phyloP scores from a whole-genome alignment of 805 yeast genomes.

The Saturnispora mendoncae region DNA sequence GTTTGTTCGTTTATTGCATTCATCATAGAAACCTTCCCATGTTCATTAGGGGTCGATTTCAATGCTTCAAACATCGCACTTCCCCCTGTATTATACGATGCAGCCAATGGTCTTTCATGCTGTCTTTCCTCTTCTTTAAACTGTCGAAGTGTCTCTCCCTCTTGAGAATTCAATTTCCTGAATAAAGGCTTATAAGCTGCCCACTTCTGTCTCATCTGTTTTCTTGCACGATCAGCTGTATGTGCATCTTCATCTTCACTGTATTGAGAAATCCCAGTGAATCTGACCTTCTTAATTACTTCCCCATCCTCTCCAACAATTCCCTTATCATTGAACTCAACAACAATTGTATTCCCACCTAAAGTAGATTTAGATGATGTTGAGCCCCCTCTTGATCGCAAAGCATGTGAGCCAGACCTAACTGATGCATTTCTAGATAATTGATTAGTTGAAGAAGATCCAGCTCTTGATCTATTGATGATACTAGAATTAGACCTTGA shows the following conservation, averaged over 20 bases:
- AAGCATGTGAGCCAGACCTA: conserved; percentile 19
- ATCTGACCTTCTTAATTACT: conserved; percentile 38
- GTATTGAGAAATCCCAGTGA: conserved; percentile 44
- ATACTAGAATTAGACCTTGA: conserved; percentile 20
- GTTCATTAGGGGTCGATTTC: not conserved
- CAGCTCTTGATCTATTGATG: conserved; percentile 20
- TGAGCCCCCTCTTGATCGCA: conserved; percentile 11
- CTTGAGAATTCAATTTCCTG: conserved; percentile 28
- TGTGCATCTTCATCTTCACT: conserved; percentile 50
- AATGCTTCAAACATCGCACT: conserved; percentile 7
- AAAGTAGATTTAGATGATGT: conserved; percentile 3
- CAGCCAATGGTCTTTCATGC: conserved; percentile 10
- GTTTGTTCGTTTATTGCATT: conserved; percentile 10
- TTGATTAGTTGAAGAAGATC: not conserved
- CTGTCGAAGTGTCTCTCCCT: conserved; percentile 30
- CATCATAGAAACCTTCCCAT: conserved; percentile 28
- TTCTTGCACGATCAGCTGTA: conserved; percentile 29
- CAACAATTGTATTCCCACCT: conserved; percentile 22
- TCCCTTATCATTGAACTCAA: conserved; percentile 11
- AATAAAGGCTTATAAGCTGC: conserved; percentile 27
- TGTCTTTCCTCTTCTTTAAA: conserved; percentile 16
- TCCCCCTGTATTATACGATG: conserved; percentile 1
- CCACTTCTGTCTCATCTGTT: conserved; percentile 30
- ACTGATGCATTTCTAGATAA: not conserved
- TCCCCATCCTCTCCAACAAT: conserved; percentile 15